phyloP scores from a whole-genome alignment of 176 grass and related monocot species.

The Guadua angustifolia region DNA sequence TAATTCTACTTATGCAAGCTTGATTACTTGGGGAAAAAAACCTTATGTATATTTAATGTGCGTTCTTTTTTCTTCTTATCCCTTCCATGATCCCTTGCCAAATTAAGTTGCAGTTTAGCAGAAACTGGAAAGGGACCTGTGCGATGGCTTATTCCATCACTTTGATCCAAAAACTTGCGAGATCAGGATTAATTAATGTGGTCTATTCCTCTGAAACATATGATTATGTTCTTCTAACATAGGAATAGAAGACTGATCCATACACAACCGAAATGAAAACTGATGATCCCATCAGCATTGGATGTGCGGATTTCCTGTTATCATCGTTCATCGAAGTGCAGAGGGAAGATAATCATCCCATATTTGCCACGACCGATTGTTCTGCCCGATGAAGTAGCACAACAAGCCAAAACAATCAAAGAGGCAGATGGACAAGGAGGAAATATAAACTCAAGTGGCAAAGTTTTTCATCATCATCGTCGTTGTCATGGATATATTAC shows the following conservation, averaged over 20 bases:
- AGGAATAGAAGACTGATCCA: background rate
- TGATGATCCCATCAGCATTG: no score
- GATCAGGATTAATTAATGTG: background rate
- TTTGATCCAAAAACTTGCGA: background rate
- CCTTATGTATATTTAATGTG: no score
- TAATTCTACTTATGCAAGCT: no score
- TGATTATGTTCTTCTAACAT: background rate
- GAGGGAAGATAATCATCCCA: background rate
- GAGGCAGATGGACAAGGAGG: background rate
- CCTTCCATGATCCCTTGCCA: background rate
- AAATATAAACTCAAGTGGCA: background rate
- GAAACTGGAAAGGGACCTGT: background rate
- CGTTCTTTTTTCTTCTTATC: no score
- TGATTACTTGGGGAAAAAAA: no score
- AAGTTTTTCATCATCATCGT: slow-evolving; percentile 13
- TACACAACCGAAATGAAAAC: background rate
- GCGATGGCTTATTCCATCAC: background rate
- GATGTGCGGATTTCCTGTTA: no score
- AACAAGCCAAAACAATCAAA: background rate
- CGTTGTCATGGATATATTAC: background rate
- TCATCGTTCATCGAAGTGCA: background rate
- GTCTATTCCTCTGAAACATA: background rate
- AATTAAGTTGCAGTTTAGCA: background rate
- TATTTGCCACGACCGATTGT: background rate
- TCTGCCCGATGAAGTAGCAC: background rate